Evolutionary conservation across 2,329 filamentous ascomycete genomes (phyloP), one percentile per base, ranked within the genome.

Genomic region (Aureobasidium vineae): DNA sequence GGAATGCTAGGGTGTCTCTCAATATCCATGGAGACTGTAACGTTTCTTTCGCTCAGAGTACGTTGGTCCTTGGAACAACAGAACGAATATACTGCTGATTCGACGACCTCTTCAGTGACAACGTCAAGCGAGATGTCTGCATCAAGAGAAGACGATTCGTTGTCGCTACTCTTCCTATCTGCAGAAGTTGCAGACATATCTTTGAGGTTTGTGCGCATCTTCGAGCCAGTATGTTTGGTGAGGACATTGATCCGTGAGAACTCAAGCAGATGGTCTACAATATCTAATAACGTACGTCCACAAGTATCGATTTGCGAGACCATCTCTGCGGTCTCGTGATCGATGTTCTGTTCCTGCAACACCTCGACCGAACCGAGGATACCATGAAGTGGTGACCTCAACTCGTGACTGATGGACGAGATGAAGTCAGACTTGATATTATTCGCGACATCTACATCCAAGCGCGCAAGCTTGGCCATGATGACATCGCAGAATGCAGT

Each of bases 31-130:
- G 33, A 41, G 23, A 66, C 53, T 1, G 52, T 56, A 6, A 66
- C 63, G 10, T 56, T 40, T 21, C 41, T 33, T 15, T 65, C 38
- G 21, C 23, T 53, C 8, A 63, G 38, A 7, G 60, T 63, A 21
- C 45, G 59, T 8, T 52, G 43, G 21, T 63, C 59, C 33, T 52
- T 63, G 19, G 59, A 63, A 31, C 59, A 63, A 31, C 59, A 63
- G 59, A 63, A 63, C 6, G 59, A 63, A 10, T 63, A 63, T 8
- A 63, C 59, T 7, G 59, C 43, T 1, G 84, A 83, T 66, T 86
- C 83, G 6, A 84, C 80, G 0, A 84, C 83, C 69, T 85, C 83
- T 71, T 85, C 83, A 0, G 82, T 78, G 7, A 84, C 68, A 3
- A 79, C 73, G n/a, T 79, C 78, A 0, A 84, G 72, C 65, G 83